Percentiles rank a stretch among this genome's conserved stretches.
phyloP scores from a whole-genome alignment of 345 rosid genomes.

The Atalantia buxifolia region DNA sequence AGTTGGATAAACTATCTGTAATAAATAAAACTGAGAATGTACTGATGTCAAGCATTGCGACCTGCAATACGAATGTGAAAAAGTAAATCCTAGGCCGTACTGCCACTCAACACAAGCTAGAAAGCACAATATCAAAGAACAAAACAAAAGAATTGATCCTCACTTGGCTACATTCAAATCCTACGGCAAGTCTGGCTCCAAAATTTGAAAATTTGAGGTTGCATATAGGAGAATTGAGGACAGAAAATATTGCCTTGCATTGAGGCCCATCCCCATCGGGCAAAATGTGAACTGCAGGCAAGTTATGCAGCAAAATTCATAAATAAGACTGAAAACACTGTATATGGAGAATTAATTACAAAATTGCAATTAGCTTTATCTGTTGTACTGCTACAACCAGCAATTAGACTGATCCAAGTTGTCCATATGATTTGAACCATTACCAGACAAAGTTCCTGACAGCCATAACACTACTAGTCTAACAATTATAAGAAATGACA shows the following conservation, averaged over 20 bases:
- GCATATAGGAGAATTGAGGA: conserved; percentile 55
- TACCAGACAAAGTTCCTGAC: background rate
- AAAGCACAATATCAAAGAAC: background rate
- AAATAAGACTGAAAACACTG: background rate
- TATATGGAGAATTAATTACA: background rate
- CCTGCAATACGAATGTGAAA: conserved; percentile 53
- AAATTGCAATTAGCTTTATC: background rate
- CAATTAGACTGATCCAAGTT: conserved; percentile 1
- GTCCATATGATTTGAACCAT: background rate
- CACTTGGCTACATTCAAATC: conserved; percentile 79
- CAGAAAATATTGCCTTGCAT: conserved; percentile 62
- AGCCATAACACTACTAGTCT: background rate
- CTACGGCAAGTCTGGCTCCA: conserved; percentile 68
- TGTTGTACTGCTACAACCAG: background rate
- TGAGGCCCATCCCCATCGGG: conserved; percentile 60
- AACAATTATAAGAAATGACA: background rate
- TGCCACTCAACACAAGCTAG: background rate
- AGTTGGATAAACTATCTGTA: conserved; percentile 49
- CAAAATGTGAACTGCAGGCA: conserved; percentile 55
- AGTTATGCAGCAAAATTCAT: conserved; percentile 6
- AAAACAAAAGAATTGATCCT: conserved; percentile 21
- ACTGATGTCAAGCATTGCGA: conserved; percentile 67
- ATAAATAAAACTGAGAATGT: conserved; percentile 53
- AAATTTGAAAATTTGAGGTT: conserved; percentile 45
- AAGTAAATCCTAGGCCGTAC: conserved; percentile 10